These are phyloP conservation scores for Aethionema arabicum DNA, from an alignment of 345 rosid species.

Conservation along the genomic window DNA sequence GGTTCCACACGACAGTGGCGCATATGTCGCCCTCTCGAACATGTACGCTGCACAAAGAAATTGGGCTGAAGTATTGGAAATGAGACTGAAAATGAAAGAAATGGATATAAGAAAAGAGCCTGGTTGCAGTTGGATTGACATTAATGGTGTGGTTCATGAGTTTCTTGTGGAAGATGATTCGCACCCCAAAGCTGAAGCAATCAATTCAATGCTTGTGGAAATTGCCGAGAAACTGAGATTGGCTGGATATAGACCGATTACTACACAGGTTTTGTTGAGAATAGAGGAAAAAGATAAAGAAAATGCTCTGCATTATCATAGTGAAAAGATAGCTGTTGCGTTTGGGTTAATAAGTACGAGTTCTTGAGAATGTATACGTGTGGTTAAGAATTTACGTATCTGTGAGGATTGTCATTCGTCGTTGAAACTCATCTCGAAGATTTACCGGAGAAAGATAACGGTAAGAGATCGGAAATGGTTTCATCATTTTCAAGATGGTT, in stretches of 20 bases:
- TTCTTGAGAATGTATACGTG: conserved; percentile 43
- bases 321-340: conserved; percentile 71
- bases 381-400: conserved; percentile 67
- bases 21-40: conserved; percentile 68
- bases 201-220: conserved; percentile 52
- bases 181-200: conserved; percentile 51
- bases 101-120: conserved; percentile 66
- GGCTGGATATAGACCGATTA: conserved; percentile 54
- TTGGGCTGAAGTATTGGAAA: conserved; percentile 59
- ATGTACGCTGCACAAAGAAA: conserved; percentile 58
- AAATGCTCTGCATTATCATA: conserved; percentile 50
- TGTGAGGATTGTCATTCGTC: conserved; percentile 76
- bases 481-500: conserved; percentile 69
- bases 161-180: conserved; percentile 67
- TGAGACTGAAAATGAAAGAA: conserved; percentile 68
- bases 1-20: conserved; percentile 66
- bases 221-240: conserved; percentile 43
- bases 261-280: conserved; percentile 54
- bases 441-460: conserved; percentile 48
- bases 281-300: conserved; percentile 58
- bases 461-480: conserved; percentile 67
- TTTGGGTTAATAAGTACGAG: conserved; percentile 62
- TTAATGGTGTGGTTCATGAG: conserved; percentile 56
- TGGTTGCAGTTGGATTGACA: conserved; percentile 74
- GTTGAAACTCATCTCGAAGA: conserved; percentile 57